Evolutionary conservation across 2,329 filamentous ascomycete genomes (phyloP), one percentile per base, ranked within the genome.

Genomic region (Fusarium nematophilum): DNA sequence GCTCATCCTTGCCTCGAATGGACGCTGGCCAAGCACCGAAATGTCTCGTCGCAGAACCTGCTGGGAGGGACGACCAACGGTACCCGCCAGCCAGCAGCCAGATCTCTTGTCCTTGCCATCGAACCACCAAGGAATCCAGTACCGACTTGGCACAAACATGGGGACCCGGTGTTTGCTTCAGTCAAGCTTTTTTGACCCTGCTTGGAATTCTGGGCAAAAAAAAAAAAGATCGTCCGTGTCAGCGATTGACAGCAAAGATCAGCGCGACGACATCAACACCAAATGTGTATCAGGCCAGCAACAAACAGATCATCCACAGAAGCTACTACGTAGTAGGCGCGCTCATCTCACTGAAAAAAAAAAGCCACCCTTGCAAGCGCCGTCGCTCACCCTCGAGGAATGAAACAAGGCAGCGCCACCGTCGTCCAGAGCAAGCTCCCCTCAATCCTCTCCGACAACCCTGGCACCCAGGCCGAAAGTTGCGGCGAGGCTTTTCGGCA

Each of bases 91-190:
- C 36, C 10, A 33, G 10, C 9, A 10, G 48, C 47, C 42, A 53
- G 53, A 42, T 33, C 52, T 4, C 30, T 33, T 33, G 30, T n/a
- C 37, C n/a, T n/a, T n/a, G n/a, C n/a, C n/a, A 27, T 30, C 23
- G 14, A 21, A 47, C 43, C 50, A 26, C 13, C 11, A 13, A 42
- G 13, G 23, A 10, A 44, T 27, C 27, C 38, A 53, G 39, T 62
- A 57, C 51, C 60, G 60, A 63, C 60, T 63, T 63, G 59, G 60
- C 60, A 38, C 34, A 43, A n/a, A n/a, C 34, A 38, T 11, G 18
- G 18, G 27, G 26, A 9, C 15, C n/a, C n/a, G n/a, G n/a, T n/a
- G n/a, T n/a, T n/a, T n/a, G n/a, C n/a, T n/a, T 11, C 25, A 26
- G 34, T 46, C 43, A 48, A 61, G 52, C 47, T 47, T 47, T 60